A percentile compares a stretch with the other conserved stretches of the same genome.
These are phyloP conservation scores for Hymenoscyphus fraxineus DNA, from an alignment of 2,329 filamentous ascomycete species.

Conservation along the genomic window DNA sequence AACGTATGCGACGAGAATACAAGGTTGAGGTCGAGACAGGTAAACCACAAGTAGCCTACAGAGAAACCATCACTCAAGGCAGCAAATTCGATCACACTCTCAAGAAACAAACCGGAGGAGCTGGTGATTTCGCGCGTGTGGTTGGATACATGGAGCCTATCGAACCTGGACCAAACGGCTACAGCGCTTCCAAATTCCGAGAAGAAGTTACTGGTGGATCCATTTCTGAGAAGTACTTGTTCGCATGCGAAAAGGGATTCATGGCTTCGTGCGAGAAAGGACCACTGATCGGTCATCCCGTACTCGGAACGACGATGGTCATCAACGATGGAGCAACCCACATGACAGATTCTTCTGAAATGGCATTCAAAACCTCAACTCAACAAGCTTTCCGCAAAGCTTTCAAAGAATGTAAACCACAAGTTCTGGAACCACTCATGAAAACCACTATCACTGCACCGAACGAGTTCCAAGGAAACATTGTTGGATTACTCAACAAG, in stretches of 20 bases:
- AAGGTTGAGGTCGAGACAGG: slow-evolving; percentile 94
- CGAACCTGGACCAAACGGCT: slow-evolving; percentile 41
- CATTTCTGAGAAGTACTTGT: slow-evolving; percentile 94
- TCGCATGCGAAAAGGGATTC: slow-evolving; percentile 94
- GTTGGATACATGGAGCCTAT: slow-evolving; percentile 88
- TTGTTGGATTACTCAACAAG: slow-evolving; percentile 95
- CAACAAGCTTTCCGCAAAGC: slow-evolving; percentile 96
- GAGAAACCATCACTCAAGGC: slow-evolving; percentile 80
- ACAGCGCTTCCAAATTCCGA: slow-evolving; percentile 75
- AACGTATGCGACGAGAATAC: slow-evolving; percentile 95
- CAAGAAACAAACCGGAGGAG: slow-evolving; percentile 92
- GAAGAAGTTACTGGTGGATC: slow-evolving; percentile 82
- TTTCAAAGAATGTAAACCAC: slow-evolving; percentile 74
- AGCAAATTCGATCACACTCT: slow-evolving; percentile 89
- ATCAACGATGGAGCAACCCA: slow-evolving; percentile 96
- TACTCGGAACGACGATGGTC: slow-evolving; percentile 85
- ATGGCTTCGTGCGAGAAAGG: slow-evolving; percentile 77
- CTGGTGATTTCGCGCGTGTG: slow-evolving; percentile 92
- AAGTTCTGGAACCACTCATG: slow-evolving; percentile 94
- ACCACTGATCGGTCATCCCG: slow-evolving; percentile 86
- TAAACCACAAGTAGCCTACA: slow-evolving; percentile 93
- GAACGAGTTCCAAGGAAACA: slow-evolving; percentile 94
- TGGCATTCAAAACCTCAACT: slow-evolving; percentile 90
- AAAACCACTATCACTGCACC: slow-evolving; percentile 96
- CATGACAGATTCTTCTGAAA: slow-evolving; percentile 96